Evolutionary conservation across 768 basidiomycete genomes (phyloP), one percentile per base, ranked within the genome.

Genomic region (Tephrocybe sp.): DNA sequence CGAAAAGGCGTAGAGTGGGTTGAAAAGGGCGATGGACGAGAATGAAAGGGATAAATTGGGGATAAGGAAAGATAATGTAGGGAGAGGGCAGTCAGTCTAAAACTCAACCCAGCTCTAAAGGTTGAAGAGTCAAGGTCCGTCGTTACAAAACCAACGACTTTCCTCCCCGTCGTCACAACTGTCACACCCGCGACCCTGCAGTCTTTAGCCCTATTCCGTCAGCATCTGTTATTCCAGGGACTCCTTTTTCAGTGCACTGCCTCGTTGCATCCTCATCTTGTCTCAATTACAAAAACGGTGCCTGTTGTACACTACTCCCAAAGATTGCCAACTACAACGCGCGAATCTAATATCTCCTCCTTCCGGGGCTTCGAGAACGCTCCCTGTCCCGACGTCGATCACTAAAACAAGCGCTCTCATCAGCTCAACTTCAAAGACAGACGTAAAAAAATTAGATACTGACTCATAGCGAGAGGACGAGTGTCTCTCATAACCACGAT

Each of bases 321-420:
- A 30, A 30, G 5, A 30, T 36, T 7, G 34, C 21, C 25, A 30
- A 49, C 21, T 49, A 50, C 36, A n/a, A 50, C 12, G n/a, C n/a
- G 45, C 45, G 25, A 49, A 58, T 58, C 75, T 68, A 84, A 61
- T 80, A 84, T 59, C 80, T 76, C 68, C 85, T 76, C 58, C 86
- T 72, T 38, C 83, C 78, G 10, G 86, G 86, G 53, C 85, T 86
- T 69, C 86, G 78, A 57, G 86, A 87, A 60, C 86, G 84, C 69
- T 87, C 85, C 58, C 85, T 72, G 66, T 86, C 85, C 64, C 85
- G 71, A 42, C 85, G 79, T 69, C 86, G 80, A 72, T 87, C 85
- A 62, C 85, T 83, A 67, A 56, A 60, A 63, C 48, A 49, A 45
- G 60, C 55, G 61, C 63, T 56, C 56, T 58, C 47, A 66, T 68